Base-by-base conservation (phyloP, 352 stramenopile species). In the Globisporangium iwayamae region DNA sequence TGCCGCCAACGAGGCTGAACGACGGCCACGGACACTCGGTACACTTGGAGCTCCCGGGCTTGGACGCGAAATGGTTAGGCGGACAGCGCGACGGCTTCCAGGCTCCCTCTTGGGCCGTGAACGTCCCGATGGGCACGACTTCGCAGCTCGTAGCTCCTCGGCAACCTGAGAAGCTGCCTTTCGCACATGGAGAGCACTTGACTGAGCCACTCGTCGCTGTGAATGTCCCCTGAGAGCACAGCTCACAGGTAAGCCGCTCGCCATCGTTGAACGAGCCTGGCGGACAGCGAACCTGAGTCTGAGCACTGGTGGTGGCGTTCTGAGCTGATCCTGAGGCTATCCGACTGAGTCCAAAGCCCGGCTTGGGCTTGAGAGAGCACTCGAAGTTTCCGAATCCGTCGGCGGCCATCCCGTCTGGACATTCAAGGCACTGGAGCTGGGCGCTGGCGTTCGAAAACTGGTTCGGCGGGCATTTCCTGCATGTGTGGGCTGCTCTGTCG, bases 21-120 rank as follows among this genome's bases (percentile, higher is more conserved):
- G 60, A 55, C 18, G 50, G 60, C 60, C 60, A 66, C 38, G 60
- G 60, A 55, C 60, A 66, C 32, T 60, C 50, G 11, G 3, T 7
- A n/a, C 60, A 66, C 1, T 39, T 16, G 5, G 14, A 43, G 22
- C 48, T 52, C 9, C 60, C 51, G 8, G 41, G 9, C 1, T 11
- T 39, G 4, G 52, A 18, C 20, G 60, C 16, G 25, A 60, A 59
- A 25, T 55, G 41, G 39, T 60, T 66, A 1, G 60, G 60, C 5
- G 60, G 50, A 28, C 60, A 66, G 13, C 51, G 60, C 25, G 8
- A 22, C 13, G 60, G 51, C 7, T 55, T 60, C 51, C 50, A 60
- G 3, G 39, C 60, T 3, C 60, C 60, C 41, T 54, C 51, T 14
- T 46, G 28, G 30, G 18, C 50, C 11, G 38, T 28, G 51, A 39